A percentile compares a stretch with the other conserved stretches of the same genome.
phyloP scores from a whole-genome alignment of 176 grass and related monocot genomes.

The Calamus simplicifolius region DNA sequence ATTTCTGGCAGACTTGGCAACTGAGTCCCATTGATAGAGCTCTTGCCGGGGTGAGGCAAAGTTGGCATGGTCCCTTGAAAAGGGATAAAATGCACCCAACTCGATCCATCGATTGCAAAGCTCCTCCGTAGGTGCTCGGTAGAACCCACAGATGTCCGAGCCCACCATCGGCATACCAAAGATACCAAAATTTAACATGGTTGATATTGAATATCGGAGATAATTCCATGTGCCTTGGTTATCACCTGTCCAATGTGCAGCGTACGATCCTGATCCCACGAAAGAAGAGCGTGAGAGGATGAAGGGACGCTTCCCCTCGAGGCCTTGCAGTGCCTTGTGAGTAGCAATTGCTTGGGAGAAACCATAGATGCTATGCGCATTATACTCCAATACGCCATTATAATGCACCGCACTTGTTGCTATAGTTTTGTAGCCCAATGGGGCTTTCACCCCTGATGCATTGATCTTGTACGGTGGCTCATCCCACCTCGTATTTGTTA shows the following conservation, averaged over 20 bases:
- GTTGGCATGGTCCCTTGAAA: constrained; percentile 90
- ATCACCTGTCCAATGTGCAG: constrained; percentile 84
- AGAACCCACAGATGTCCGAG: constrained; percentile 78
- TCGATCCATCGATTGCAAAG: constrained; percentile 94
- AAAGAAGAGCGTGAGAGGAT: constrained; percentile 72
- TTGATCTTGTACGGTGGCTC: constrained; percentile 97
- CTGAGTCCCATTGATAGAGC: constrained; percentile 72
- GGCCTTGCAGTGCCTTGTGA: constrained; percentile 51
- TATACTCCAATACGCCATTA: constrained; percentile 77
- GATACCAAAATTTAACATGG: constrained; percentile 81
- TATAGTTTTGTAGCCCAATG: constrained; percentile 75
- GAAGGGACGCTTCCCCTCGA: constrained; percentile 77
- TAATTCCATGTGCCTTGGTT: constrained; percentile 92
- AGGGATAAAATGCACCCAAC: constrained; percentile 92
- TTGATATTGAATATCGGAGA: constrained; percentile 66
- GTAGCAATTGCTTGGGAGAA: constrained; percentile 86
- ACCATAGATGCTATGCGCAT: constrained; percentile 74
- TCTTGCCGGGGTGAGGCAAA: constrained; percentile 78
- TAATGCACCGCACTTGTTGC: constrained; percentile 63
- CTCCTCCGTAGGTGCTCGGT: constrained; percentile 55
- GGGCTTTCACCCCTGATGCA: constrained; percentile 47
- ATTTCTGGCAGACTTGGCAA: constrained; percentile 65
- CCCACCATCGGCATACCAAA: constrained; percentile 98
- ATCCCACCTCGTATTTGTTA: constrained; percentile 81
- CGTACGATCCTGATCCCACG: constrained; percentile 65